phyloP scores from a whole-genome alignment of 768 basidiomycete species.

The Naematelia aurantialba region DNA sequence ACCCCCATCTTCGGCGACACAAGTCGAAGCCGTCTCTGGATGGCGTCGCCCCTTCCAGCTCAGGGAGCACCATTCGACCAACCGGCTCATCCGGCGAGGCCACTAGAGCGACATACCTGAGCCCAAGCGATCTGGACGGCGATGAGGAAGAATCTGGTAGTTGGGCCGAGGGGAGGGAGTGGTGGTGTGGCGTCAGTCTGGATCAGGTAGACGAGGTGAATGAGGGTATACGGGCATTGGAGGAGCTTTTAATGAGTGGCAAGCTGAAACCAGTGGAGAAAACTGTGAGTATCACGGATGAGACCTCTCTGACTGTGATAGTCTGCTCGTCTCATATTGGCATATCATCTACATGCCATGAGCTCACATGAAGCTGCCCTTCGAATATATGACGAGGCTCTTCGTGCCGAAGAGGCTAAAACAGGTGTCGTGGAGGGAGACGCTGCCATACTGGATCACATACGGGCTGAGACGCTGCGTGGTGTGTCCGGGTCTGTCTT shows the following conservation, averaged over 20 bases:
- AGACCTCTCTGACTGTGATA: too few relatives aligned
- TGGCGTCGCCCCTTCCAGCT: slow-evolving; percentile 1
- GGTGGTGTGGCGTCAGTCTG: slow-evolving; percentile 60
- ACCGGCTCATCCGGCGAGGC: slow-evolving; percentile 1
- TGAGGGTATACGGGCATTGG: slow-evolving; percentile 58
- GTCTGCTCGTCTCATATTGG: slow-evolving; percentile 66
- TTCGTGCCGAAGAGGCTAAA: slow-evolving; percentile 2
- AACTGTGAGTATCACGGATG: slow-evolving; percentile 29
- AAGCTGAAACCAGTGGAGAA: slow-evolving; percentile 22
- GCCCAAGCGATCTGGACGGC: slow-evolving; percentile 57
- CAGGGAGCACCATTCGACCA: slow-evolving; percentile 1
- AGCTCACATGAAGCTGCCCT: slow-evolving; percentile 66
- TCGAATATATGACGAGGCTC: slow-evolving; percentile 32
- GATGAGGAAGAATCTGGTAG: slow-evolving; percentile 48
- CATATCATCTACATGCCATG: slow-evolving; percentile 76
- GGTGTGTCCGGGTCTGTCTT: slow-evolving; percentile 54
- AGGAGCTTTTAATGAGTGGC: slow-evolving; percentile 20
- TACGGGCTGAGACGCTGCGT: slow-evolving; percentile 73
- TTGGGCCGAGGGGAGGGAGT: slow-evolving; percentile 54
- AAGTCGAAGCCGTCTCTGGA: slow-evolving; percentile 7
- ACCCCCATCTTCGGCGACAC: slow-evolving; percentile 17
- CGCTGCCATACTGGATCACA: slow-evolving; percentile 65
- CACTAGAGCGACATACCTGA: slow-evolving; percentile 27
- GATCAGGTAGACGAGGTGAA: slow-evolving; percentile 62
- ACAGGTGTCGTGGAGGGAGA: slow-evolving; percentile 55